Percentiles rank a stretch among this genome's conserved stretches.
Conservation (phyloP, 2,329 filamentous ascomycete species). For the Phaeosphaeria sp. region DNA sequence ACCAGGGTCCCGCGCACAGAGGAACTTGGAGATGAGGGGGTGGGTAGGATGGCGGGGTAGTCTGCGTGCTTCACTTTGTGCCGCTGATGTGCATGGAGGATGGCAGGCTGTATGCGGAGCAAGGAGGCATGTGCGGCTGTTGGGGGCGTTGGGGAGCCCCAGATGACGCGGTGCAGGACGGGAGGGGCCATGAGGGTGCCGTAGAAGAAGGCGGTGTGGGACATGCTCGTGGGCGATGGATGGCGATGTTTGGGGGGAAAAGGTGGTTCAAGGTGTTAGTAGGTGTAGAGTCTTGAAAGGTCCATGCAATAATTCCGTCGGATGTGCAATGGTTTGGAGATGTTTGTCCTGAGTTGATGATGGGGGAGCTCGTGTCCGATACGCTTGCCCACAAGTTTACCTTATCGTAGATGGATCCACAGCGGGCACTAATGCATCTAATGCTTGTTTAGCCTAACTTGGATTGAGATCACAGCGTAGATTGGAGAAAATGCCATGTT, state of each 20-base stretch:
- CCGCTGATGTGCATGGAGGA: slow-evolving; percentile 76
- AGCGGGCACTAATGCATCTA: slow-evolving; percentile 34
- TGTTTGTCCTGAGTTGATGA: background rate
- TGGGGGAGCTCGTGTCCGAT: background rate
- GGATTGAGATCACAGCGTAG: slow-evolving; percentile 3
- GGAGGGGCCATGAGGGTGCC: slow-evolving; percentile 82
- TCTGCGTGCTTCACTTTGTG: slow-evolving; percentile 72
- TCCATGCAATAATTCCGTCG: slow-evolving; percentile 12
- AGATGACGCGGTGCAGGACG: slow-evolving; percentile 85
- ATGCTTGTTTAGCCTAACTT: too few species aligned
- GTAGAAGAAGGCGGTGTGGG: slow-evolving; percentile 69
- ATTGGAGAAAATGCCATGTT: background rate
- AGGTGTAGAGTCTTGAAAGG: slow-evolving; percentile 11
- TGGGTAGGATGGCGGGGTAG: slow-evolving; percentile 77
- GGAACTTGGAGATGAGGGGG: slow-evolving; percentile 3
- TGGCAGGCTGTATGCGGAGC: slow-evolving; percentile 73
- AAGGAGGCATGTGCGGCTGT: slow-evolving; percentile 57
- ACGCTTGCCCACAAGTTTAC: slow-evolving; percentile 1
- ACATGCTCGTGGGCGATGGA: slow-evolving; percentile 15
- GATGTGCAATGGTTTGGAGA: background rate
- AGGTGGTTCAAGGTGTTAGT: slow-evolving; percentile 6
- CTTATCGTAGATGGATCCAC: slow-evolving; percentile 15
- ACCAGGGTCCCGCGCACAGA: slow-evolving; percentile 77
- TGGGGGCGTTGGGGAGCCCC: slow-evolving; percentile 62
- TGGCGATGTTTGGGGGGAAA: too few species aligned